Evolutionary conservation across 805 yeast species (phyloP).

Genomic region (Yarrowia sp.): DNA sequence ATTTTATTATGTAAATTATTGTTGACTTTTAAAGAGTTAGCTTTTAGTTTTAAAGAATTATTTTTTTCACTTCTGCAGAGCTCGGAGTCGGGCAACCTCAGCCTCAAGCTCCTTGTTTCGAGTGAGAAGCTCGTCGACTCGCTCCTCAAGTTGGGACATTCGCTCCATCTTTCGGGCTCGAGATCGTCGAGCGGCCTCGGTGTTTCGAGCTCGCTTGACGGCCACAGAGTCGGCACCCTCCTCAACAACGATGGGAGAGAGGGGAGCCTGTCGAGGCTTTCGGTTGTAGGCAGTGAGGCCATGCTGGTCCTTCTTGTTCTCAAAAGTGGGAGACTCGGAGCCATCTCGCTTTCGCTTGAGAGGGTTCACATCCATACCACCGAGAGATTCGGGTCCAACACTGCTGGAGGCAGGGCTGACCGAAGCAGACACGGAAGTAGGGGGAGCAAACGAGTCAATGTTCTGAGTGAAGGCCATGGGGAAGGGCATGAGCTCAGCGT

Average conservation of each 20-base stretch:
- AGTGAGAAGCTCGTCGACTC: constrained; percentile 59
- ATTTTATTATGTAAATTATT: not conserved
- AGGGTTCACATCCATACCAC: constrained; percentile 2
- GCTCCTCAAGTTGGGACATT: constrained; percentile 75
- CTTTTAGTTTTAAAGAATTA: constrained; percentile 1
- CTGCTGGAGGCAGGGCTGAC: constrained; percentile 25
- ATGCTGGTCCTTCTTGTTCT: constrained; percentile 55
- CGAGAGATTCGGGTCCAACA: constrained; percentile 15
- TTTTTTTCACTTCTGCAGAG: not conserved
- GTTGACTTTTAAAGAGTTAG: constrained; percentile 20
- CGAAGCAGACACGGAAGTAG: not conserved
- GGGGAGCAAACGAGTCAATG: constrained; percentile 5
- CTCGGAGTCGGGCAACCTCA: constrained; percentile 57
- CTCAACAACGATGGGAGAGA: constrained; percentile 61
- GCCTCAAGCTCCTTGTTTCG: constrained; percentile 58
- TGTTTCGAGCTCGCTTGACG: constrained; percentile 89
- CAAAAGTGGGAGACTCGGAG: constrained; percentile 27
- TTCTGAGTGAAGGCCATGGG: constrained; percentile 25
- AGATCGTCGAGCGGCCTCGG: constrained; percentile 92
- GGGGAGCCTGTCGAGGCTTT: constrained; percentile 69
- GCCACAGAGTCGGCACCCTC: constrained; percentile 61
- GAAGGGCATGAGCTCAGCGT: constrained; percentile 18
- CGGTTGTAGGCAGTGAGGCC: constrained; percentile 76
- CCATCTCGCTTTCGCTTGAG: constrained; percentile 29
- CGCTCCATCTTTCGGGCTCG: constrained; percentile 90